Evolutionary conservation across 371 early-diverging fungal genomes (phyloP).

Genomic region (Zychaea mexicana): DNA sequence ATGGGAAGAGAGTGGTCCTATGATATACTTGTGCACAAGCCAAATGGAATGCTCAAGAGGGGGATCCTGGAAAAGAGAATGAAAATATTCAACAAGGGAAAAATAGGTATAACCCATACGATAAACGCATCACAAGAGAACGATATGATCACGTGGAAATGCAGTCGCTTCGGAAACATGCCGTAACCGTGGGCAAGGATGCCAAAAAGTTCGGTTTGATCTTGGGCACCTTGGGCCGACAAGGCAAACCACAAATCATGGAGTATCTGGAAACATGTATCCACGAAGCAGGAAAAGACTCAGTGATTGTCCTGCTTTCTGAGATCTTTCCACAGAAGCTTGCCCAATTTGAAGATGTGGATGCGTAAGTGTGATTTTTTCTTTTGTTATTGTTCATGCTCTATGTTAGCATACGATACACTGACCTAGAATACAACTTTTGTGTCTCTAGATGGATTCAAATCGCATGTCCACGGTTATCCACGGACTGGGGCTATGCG

Average conservation of each 20-base stretch:
- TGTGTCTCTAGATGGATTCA: slow-evolving; percentile 84
- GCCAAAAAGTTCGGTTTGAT: slow-evolving; percentile 91
- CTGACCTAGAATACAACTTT: neutral
- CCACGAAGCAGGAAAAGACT: slow-evolving; percentile 65
- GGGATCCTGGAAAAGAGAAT: too few relatives aligned
- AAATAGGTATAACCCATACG: slow-evolving; percentile 94
- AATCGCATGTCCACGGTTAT: slow-evolving; percentile 97
- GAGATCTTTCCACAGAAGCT: slow-evolving; percentile 95
- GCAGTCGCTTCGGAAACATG: slow-evolving; percentile 82
- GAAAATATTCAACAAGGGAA: too few relatives aligned
- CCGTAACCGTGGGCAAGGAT: slow-evolving; percentile 72
- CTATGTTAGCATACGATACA: neutral
- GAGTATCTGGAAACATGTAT: slow-evolving; percentile 76
- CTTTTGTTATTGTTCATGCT: neutral
- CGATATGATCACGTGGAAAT: slow-evolving; percentile 93
- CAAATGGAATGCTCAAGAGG: too few relatives aligned
- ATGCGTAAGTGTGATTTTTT: slow-evolving; percentile 58
- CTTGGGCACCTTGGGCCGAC: slow-evolving; percentile 97
- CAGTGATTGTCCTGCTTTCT: slow-evolving; percentile 81
- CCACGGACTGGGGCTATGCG: slow-evolving; percentile 99
- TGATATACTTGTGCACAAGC: neutral
- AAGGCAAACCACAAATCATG: slow-evolving; percentile 94
- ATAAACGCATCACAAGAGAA: slow-evolving; percentile 91
- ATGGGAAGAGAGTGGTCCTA: too few relatives aligned
- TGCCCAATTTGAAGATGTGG: slow-evolving; percentile 86